Evolutionary conservation across 192 early-diverging fungal genomes (phyloP), one percentile per base, ranked within the genome.

Genomic region (Diversispora eburnea): DNA sequence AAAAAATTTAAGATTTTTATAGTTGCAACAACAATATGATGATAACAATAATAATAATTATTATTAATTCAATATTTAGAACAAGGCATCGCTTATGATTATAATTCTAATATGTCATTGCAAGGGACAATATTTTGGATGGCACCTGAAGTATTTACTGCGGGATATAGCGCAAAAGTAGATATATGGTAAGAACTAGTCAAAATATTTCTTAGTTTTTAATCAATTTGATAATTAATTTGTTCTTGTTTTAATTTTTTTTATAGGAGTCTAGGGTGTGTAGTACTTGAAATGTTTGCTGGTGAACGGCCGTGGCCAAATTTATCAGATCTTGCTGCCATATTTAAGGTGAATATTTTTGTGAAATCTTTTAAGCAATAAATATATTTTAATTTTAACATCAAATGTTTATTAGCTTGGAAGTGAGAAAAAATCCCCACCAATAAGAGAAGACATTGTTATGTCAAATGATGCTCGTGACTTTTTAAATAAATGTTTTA

Each of bases 231-330:
- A 54, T 17, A 57, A 58, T 10, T 58, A 58, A 22, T 22, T 58
- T 8, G 12, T 63, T 41, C 4, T 12, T 67, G 13, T 17, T 20
- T 25, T 4, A 7, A 48, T 33, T 19, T 51, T 15, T 15, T 22
- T 48, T 52, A 48, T 59, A 74, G 72, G 87, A 84, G 86, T 70
- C 82, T 92, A 57, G 91, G 96, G 41, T 98, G 96, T 74, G 80
- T 94, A 8, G 92, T 94, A 5, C 79, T 99, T 63, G 96, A 99
- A 77, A 99, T 99, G 97, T 89, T 96, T 77, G 92, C 95, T 43
- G 95, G 93, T 19, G 84, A 88, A 13, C 89, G 84, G 70, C 91
- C 92, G 8, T 94, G 92, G 92, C 78, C 82, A 22, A 78, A 82
- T 51, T 78, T 81, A n/a, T 79, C 83, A 20, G 83, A 79, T 8